Evolutionary conservation across 2,329 filamentous ascomycete species (phyloP).

Genomic region (Fusarium sp.): DNA sequence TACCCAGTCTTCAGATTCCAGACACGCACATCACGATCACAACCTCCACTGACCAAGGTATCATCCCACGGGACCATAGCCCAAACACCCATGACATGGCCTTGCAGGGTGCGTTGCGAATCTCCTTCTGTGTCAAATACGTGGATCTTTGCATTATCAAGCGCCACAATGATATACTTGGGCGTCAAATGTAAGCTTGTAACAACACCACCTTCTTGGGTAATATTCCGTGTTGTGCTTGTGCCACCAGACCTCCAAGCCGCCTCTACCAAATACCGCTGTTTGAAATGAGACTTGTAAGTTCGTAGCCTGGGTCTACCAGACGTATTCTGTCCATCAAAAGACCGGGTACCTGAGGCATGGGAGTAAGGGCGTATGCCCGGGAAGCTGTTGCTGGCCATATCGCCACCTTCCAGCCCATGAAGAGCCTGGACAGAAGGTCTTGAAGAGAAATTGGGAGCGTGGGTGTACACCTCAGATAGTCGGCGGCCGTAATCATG

Average conservation of each 20-base stretch:
- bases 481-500: slow-evolving; percentile 81
- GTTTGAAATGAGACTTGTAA: slow-evolving; percentile 97
- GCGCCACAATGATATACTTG: slow-evolving; percentile 96
- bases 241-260: slow-evolving; percentile 95
- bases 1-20: slow-evolving; percentile 97
- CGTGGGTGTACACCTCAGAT: slow-evolving; percentile 60
- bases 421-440: slow-evolving; percentile 47
- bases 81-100: slow-evolving; percentile 99
- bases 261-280: slow-evolving; percentile 95
- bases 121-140: slow-evolving; percentile 94
- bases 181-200: slow-evolving; percentile 93
- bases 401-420: slow-evolving; percentile 53
- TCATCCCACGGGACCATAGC: slow-evolving; percentile 99
- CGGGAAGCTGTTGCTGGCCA: slow-evolving; percentile 56
- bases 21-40: slow-evolving; percentile 94
- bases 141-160: slow-evolving; percentile 98
- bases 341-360: slow-evolving; percentile 60
- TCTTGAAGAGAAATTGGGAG: slow-evolving; percentile 46
- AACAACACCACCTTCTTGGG: slow-evolving; percentile 95
- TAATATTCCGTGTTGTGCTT: slow-evolving; percentile 86
- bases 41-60: slow-evolving; percentile 92
- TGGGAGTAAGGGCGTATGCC: slow-evolving; percentile 55
- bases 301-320: slow-evolving; percentile 73
- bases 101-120: slow-evolving; percentile 87
- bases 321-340: slow-evolving; percentile 59